Base-by-base conservation (phyloP, 2,329 filamentous ascomycete genomes). In the Xylariomycetidae sp. region DNA sequence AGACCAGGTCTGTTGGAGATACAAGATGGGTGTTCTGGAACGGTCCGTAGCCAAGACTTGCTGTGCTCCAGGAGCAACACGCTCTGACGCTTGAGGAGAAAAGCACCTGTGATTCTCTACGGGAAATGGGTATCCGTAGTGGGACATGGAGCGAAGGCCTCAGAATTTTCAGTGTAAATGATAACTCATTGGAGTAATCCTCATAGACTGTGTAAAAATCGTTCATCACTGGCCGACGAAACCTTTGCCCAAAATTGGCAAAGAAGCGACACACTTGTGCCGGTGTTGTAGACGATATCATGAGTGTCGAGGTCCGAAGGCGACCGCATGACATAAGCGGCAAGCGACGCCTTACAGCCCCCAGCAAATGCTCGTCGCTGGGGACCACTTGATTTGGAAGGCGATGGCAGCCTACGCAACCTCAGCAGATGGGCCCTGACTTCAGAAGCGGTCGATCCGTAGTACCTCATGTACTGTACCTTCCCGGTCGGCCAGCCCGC, bases 141-240 rank as follows among this genome's bases (percentile, higher is more conserved):
- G n/a, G n/a, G 32, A 15, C 2, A 30, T 20, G 24, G 8, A 18
- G 29, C 26, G 33, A 38, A 39, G 48, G 51, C 52, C 51, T 55
- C 52, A 55, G 52, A 52, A 55, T 55, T 55, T 55, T 55, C 52
- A 55, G 52, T 55, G 52, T 53, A 37, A 33, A 33, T 32, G 44
- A 43, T 48, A 51, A 50, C 44, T 54, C 52, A 49, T 50, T 35
- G 47, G 49, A 48, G 39, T 38, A 37, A 46, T 47, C 52, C 51
- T 55, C 52, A 42, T 55, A 48, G 43, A 49, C 42, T 47, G 42
- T 52, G 35, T 52, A 53, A 49, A 29, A 43, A 37, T 15, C 38
- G 16, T 33, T 55, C 52, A 54, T 55, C 52, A 55, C 41, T 37
- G 52, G 52, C 52, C 46, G 29, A n/a, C n/a, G 34, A 38, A 19